Percentiles rank a stretch among this genome's conserved stretches.
Evolutionary conservation across 2,329 filamentous ascomycete genomes (phyloP).

Genomic region (Phaeoacremonium minimum): DNA sequence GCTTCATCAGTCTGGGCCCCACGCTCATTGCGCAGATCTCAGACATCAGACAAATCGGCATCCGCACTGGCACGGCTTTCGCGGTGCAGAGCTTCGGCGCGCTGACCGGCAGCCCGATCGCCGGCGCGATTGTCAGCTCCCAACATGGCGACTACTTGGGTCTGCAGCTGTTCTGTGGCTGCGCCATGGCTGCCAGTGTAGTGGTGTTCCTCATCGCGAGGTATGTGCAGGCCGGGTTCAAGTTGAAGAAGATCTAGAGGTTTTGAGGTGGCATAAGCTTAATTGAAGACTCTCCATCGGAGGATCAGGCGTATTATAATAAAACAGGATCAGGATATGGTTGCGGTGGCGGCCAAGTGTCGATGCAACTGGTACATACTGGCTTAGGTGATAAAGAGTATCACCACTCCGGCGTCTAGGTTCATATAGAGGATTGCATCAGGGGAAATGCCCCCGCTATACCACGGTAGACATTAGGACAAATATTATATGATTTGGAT

Average conservation of each 20-base stretch:
- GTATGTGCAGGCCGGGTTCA: conserved; percentile 18
- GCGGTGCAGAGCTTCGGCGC: conserved; percentile 51
- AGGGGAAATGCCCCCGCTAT: no score
- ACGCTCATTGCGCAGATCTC: conserved; percentile 57
- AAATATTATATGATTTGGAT: no score
- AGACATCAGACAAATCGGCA: conserved; percentile 54
- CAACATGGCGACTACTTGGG: conserved; percentile 41
- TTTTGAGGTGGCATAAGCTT: no score
- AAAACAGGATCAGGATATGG: no score
- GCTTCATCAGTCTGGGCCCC: conserved; percentile 55
- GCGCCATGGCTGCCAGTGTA: conserved; percentile 27
- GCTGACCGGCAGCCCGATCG: conserved; percentile 55
- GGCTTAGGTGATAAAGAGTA: no score
- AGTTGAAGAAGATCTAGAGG: conserved; percentile 13
- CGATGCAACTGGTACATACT: no score
- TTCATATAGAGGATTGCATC: no score
- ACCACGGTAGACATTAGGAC: no score
- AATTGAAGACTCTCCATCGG: no score
- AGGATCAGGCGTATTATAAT: no score
- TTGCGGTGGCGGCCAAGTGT: no score
- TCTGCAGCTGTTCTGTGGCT: conserved; percentile 53
- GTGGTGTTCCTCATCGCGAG: conserved; percentile 17
- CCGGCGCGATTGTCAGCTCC: conserved; percentile 40
- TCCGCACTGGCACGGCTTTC: conserved; percentile 54
- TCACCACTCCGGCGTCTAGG: no score